Conservation (phyloP, 2,329 filamentous ascomycete genomes). For the Alternaria panax region DNA sequence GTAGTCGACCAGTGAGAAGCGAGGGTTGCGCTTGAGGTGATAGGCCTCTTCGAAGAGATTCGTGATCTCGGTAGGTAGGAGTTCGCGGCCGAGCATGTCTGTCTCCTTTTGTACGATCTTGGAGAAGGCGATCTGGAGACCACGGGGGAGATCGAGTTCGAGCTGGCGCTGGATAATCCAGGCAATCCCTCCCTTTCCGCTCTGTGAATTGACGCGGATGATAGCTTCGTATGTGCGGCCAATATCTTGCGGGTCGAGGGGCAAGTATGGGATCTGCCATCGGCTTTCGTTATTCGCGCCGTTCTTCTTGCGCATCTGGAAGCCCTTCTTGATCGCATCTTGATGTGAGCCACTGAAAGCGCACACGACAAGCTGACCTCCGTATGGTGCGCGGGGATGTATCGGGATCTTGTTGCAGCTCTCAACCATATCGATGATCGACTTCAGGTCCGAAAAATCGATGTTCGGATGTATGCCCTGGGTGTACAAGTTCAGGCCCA, state of each 20-base stretch:
- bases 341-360: conserved; percentile 93
- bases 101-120: conserved; percentile 83
- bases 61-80: conserved; percentile 83
- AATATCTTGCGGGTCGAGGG: conserved; percentile 90
- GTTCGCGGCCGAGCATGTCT: conserved; percentile 81
- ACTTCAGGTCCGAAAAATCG: conserved; percentile 89
- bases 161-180: conserved; percentile 93
- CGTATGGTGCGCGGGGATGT: conserved; percentile 88
- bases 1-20: conserved; percentile 90
- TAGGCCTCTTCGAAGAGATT: conserved; percentile 89
- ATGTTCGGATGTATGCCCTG: conserved; percentile 85
- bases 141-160: conserved; percentile 89
- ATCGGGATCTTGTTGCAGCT: conserved; percentile 94
- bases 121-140: conserved; percentile 90
- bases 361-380: conserved; percentile 87
- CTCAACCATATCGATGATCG: conserved; percentile 88
- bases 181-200: conserved; percentile 90
- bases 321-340: conserved; percentile 92
- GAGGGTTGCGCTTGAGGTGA: conserved; percentile 80
- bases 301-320: conserved; percentile 71
- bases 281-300: conserved; percentile 67
- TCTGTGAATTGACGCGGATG: conserved; percentile 97
- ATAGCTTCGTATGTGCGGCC: conserved; percentile 97
- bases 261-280: conserved; percentile 91
- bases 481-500: conserved; percentile 93